Conservation (phyloP, 108 stramenopile species). For the Conticribra guillardii region DNA sequence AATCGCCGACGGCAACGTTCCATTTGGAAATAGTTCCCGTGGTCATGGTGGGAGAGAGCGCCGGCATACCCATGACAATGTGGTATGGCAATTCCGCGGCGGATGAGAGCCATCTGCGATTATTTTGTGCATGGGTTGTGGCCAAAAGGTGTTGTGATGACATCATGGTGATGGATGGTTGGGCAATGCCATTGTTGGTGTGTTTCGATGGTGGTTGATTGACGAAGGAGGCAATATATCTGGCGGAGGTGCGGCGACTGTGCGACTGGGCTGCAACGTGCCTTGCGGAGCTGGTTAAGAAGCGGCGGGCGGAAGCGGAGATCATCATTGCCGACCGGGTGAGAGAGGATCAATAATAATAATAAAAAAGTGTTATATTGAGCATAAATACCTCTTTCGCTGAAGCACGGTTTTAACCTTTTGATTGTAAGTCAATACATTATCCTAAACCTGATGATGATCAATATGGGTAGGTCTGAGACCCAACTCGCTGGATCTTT, state of each 20-base stretch:
- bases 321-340: no score
- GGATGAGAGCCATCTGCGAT: conserved; percentile 15
- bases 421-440: no score
- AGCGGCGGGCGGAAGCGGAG: conserved; percentile 14
- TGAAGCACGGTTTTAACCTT: no score
- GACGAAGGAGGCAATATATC: neutral
- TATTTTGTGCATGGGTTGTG: neutral
- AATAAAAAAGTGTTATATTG: no score
- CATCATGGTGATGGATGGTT: neutral
- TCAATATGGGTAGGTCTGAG: no score
- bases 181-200: neutral
- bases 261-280: neutral
- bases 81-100: conserved; percentile 47
- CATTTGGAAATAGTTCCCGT: conserved; percentile 74
- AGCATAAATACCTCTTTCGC: no score
- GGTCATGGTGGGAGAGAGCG: conserved; percentile 90
- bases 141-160: neutral
- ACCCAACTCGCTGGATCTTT: no score
- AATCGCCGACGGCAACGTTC: conserved; percentile 64
- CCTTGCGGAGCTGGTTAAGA: conserved; percentile 1
- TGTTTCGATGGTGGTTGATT: neutral
- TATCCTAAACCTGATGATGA: no score
- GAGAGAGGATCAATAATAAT: no score
- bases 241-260: conserved; percentile 5
- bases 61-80: conserved; percentile 87